phyloP scores from a whole-genome alignment of 2,329 filamentous ascomycete species.

The Sarocladium oryzae region DNA sequence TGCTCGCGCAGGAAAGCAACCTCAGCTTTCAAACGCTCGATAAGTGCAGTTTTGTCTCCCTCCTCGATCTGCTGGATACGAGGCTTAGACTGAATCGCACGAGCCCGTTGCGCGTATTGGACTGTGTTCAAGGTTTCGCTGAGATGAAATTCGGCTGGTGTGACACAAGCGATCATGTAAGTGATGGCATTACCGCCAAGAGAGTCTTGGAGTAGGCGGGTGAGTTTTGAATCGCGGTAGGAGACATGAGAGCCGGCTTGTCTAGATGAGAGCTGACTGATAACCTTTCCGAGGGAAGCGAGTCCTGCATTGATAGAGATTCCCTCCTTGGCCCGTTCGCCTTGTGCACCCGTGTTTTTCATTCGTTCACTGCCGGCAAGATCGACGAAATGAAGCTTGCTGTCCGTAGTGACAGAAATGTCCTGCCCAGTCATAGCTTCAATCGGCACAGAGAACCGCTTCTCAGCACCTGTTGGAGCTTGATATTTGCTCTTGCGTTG shows the following conservation, averaged over 20 bases:
- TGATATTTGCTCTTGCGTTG: constrained; percentile 62
- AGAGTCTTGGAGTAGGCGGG: constrained; percentile 89
- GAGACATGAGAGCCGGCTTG: constrained; percentile 86
- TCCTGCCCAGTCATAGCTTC: constrained; percentile 66
- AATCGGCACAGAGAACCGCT: constrained; percentile 78
- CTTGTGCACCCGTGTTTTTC: constrained; percentile 94
- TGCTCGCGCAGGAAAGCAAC: constrained; percentile 91
- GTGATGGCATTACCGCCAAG: constrained; percentile 95
- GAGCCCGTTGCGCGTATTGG: constrained; percentile 91
- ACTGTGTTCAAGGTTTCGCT: constrained; percentile 98
- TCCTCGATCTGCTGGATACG: constrained; percentile 93
- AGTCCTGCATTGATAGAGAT: constrained; percentile 98
- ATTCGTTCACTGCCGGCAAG: constrained; percentile 91
- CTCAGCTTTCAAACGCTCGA: constrained; percentile 89
- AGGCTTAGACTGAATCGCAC: constrained; percentile 95
- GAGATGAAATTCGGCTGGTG: constrained; percentile 90
- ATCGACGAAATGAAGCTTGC: constrained; percentile 98
- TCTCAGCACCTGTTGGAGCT: constrained; percentile 54
- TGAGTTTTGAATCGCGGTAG: constrained; percentile 96
- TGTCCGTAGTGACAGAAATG: constrained; percentile 78
- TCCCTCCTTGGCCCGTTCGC: constrained; percentile 88
- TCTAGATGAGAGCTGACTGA: constrained; percentile 91
- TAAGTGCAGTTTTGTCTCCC: constrained; percentile 86
- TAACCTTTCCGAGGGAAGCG: constrained; percentile 93
- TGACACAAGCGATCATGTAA: constrained; percentile 99